These are phyloP conservation scores for Pelargonium myrrhifolium DNA, from an alignment of 441 rosid species.

Conservation along the genomic window DNA sequence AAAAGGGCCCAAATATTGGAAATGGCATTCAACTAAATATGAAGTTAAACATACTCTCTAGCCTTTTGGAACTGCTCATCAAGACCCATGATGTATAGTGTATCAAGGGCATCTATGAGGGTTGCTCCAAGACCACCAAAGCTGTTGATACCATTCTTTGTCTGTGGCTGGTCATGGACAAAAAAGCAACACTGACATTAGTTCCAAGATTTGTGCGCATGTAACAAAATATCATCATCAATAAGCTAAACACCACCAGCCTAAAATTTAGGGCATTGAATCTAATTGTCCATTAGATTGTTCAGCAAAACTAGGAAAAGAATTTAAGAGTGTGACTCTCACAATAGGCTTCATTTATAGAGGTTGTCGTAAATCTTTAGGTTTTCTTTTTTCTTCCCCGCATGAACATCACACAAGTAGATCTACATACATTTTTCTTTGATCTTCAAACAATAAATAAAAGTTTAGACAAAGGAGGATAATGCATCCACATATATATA, in stretches of 20 bases:
- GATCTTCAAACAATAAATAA: background rate
- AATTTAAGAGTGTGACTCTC: background rate
- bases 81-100: constrained; percentile 92
- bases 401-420: background rate
- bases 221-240: background rate
- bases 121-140: constrained; percentile 99
- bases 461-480: background rate
- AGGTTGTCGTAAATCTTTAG: background rate
- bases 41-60: too few species aligned
- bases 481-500: background rate
- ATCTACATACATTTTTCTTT: background rate
- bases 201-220: background rate
- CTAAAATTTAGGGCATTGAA: background rate
- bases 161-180: constrained; percentile 58
- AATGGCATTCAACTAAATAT: too few species aligned
- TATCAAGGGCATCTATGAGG: constrained; percentile 78
- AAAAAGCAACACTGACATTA: constrained; percentile 8
- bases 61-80: constrained; percentile 85
- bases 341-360: background rate
- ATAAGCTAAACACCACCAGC: background rate
- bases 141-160: constrained; percentile 77
- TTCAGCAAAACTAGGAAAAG: background rate
- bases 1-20: background rate
- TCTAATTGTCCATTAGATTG: background rate
- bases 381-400: background rate